These are phyloP conservation scores for Populus hybrid DNA, from an alignment of 441 rosid genomes.

Conservation along the genomic window DNA sequence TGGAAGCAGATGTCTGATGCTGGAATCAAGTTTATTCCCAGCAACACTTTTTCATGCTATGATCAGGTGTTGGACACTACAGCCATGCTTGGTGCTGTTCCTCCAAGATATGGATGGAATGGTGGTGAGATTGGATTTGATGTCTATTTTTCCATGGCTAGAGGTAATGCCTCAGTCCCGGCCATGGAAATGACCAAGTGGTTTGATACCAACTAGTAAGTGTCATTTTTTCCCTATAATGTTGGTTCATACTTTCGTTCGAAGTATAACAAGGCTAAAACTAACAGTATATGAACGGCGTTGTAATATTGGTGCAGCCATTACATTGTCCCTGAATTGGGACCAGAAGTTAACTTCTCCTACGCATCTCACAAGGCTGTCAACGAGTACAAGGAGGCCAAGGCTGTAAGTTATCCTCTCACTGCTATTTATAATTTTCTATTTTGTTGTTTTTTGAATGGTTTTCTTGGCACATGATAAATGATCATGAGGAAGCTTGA, in stretches of 20 bases:
- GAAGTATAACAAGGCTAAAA: neutral
- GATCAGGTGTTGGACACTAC: slow-evolving; percentile 93
- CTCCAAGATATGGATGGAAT: slow-evolving; percentile 71
- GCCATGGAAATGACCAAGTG: slow-evolving; percentile 99
- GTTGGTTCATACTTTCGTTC: neutral
- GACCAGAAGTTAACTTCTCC: slow-evolving; percentile 80
- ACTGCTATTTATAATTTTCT: too few species aligned
- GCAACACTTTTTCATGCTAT: slow-evolving; percentile 90
- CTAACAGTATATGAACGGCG: neutral
- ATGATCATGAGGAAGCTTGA: neutral
- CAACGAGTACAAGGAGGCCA: slow-evolving; percentile 89
- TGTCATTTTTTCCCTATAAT: slow-evolving; percentile 10
- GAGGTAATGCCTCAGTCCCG: slow-evolving; percentile 91
- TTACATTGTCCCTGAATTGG: slow-evolving; percentile 93
- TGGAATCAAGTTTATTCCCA: slow-evolving; percentile 84
- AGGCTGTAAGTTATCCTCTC: slow-evolving; percentile 46
- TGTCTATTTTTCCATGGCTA: slow-evolving; percentile 92
- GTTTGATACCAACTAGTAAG: slow-evolving; percentile 99
- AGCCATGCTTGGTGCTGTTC: slow-evolving; percentile 96
- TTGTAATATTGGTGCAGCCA: slow-evolving; percentile 49
- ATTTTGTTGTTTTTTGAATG: too few species aligned
- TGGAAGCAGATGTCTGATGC: slow-evolving; percentile 91
- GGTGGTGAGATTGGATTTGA: slow-evolving; percentile 86
- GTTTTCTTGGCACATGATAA: neutral
- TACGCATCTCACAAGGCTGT: slow-evolving; percentile 98